Evolutionary conservation across 129 eudicot species (phyloP).

Genomic region (Chrysanthemum makinoi): DNA sequence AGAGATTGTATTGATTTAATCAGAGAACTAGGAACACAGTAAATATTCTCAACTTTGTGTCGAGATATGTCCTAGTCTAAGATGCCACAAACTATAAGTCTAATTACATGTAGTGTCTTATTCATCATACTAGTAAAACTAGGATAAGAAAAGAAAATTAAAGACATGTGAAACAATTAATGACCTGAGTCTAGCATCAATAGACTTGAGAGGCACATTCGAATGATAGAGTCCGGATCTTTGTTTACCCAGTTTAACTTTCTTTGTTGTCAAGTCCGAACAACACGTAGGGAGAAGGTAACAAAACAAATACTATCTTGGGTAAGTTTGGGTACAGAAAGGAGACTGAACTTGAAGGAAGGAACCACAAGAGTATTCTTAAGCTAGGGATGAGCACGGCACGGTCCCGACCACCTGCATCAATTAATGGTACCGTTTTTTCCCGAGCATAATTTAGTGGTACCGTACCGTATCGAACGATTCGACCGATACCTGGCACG

Average conservation of each 20-base stretch:
- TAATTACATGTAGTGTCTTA: background rate
- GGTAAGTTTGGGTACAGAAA: background rate
- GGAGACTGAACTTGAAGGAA: background rate
- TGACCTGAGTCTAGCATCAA: too few species aligned
- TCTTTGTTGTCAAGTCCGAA: background rate
- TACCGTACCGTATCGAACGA: too few species aligned
- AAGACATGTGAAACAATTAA: too few species aligned
- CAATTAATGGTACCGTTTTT: too few species aligned
- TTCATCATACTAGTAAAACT: background rate
- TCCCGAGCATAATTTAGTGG: too few species aligned
- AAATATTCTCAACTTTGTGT: background rate
- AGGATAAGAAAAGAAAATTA: too few species aligned
- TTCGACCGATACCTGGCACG: too few species aligned
- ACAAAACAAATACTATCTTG: background rate
- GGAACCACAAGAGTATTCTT: background rate
- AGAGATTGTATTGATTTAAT: background rate
- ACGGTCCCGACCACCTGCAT: too few species aligned
- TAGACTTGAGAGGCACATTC: too few species aligned
- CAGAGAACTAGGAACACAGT: background rate
- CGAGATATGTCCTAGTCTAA: background rate
- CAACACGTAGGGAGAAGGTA: background rate
- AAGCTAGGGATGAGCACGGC: too few species aligned
- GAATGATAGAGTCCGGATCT: too few species aligned
- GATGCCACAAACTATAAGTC: background rate
- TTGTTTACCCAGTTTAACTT: background rate